A percentile compares a stretch with the other conserved stretches of the same genome.
phyloP scores from a whole-genome alignment of 23 red algal species.

The Cyanidiococcus yangmingshanensis region DNA sequence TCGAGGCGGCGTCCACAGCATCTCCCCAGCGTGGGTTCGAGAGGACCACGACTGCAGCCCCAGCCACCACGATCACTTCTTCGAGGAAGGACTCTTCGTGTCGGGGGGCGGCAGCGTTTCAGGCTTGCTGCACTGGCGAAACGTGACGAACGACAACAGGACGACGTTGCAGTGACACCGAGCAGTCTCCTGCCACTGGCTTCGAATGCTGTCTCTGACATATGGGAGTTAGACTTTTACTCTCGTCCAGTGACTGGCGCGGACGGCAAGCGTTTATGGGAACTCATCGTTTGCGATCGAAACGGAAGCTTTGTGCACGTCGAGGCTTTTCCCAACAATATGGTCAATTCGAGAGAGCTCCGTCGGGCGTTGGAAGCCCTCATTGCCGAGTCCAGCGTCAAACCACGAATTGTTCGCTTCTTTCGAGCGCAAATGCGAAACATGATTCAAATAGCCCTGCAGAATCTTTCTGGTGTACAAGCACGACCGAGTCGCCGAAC shows the following conservation, averaged over 20 bases:
- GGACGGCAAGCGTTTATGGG: conserved; percentile 95
- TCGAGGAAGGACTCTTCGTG: too few relatives aligned
- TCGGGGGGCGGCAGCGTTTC: too few relatives aligned
- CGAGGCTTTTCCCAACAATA: conserved; percentile 66
- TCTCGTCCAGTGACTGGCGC: conserved; percentile 67
- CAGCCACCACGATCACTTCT: too few relatives aligned
- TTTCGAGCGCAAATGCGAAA: conserved; percentile 94
- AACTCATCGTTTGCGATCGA: conserved; percentile 84
- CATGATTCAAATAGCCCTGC: conserved; percentile 94
- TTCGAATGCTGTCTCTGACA: conserved; percentile 15
- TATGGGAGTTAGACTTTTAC: conserved; percentile 99
- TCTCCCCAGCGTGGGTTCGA: too few relatives aligned
- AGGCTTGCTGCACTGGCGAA: background rate
- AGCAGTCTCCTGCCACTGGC: background rate
- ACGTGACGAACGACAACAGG: background rate
- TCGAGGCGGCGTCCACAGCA: too few relatives aligned
- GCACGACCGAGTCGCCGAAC: conserved; percentile 58
- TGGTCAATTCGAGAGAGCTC: conserved; percentile 81
- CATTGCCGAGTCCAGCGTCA: conserved; percentile 26
- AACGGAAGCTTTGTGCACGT: conserved; percentile 49
- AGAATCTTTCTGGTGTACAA: conserved; percentile 49
- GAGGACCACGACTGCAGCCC: too few relatives aligned
- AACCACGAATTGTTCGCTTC: conserved; percentile 59
- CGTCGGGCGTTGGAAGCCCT: conserved; percentile 41
- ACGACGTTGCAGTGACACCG: background rate